Evolutionary conservation across 2,329 filamentous ascomycete species (phyloP).

Genomic region (Aureobasidium zeae): DNA sequence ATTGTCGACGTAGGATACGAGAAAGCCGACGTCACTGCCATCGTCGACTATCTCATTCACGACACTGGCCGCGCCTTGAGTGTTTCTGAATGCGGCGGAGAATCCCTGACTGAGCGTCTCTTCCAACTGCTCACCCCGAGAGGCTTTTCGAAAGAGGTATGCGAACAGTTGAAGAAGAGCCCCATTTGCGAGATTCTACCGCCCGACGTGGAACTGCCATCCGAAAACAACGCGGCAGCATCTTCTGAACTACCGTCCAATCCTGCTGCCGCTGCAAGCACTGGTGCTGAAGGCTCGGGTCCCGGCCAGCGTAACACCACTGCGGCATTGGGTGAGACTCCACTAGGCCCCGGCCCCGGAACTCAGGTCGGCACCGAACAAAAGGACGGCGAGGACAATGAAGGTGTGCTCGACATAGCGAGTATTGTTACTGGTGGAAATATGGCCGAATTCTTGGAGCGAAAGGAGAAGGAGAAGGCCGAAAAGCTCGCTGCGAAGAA

Average conservation of each 20-base stretch:
- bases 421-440: conserved; percentile 67
- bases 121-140: conserved; percentile 53
- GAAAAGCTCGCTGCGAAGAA: conserved; percentile 55
- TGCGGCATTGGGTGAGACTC: conserved; percentile 36
- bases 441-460: conserved; percentile 67
- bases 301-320: conserved; percentile 33
- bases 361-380: conserved; percentile 47
- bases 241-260: conserved; percentile 34
- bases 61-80: conserved; percentile 55
- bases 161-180: conserved; percentile 56
- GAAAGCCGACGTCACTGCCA: conserved; percentile 86
- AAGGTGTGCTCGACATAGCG: conserved; percentile 76
- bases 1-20: conserved; percentile 85
- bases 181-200: conserved; percentile 54
- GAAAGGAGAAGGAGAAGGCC: conserved; percentile 60
- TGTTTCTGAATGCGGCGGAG: conserved; percentile 65
- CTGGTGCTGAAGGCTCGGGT: conserved; percentile 41
- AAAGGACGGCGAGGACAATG: conserved; percentile 47
- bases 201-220: conserved; percentile 44
- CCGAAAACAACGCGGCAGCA: conserved; percentile 32
- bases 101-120: conserved; percentile 72
- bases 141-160: conserved; percentile 52
- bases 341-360: conserved; percentile 45
- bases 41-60: conserved; percentile 72
- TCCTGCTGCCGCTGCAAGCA: conserved; percentile 48